Conservation (phyloP, 441 rosid species). For the Erodium trifolium region DNA sequence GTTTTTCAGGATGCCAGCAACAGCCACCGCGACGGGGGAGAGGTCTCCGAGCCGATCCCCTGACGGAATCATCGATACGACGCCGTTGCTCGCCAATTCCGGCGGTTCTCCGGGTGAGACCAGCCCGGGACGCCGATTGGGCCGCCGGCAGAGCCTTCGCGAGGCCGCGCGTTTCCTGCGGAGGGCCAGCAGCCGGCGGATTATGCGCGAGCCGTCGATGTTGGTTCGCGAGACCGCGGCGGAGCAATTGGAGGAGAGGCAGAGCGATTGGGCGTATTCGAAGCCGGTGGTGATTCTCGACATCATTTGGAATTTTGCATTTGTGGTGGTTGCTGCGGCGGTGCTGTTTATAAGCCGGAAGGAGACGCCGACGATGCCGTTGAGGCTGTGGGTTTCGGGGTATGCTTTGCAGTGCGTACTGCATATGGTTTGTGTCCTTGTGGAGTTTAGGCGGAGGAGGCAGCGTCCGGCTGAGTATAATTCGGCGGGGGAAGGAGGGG, state of each 20-base stretch:
- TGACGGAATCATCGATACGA: conserved; percentile 53
- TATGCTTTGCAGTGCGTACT: conserved; percentile 73
- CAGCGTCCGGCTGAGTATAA: conserved; percentile 25
- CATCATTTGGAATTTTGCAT: conserved; percentile 76
- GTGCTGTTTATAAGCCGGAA: conserved; percentile 60
- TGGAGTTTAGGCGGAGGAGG: conserved; percentile 67
- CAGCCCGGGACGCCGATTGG: conserved; percentile 30
- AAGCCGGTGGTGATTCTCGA: conserved; percentile 93
- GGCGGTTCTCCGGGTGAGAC: too few species aligned
- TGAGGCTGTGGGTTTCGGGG: conserved; percentile 77
- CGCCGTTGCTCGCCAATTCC: conserved; percentile 52
- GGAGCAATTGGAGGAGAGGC: conserved; percentile 94
- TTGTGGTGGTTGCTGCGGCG: conserved; percentile 58
- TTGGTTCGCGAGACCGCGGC: conserved; percentile 90
- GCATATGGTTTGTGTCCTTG: conserved; percentile 77
- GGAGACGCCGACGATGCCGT: conserved; percentile 59
- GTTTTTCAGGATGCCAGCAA: not conserved
- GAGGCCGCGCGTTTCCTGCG: conserved; percentile 83
- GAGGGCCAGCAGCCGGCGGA: conserved; percentile 80
- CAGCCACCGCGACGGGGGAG: not conserved
- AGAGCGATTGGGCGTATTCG: conserved; percentile 97
- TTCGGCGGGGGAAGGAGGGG: conserved; percentile 29
- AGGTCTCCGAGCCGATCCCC: conserved; percentile 31
- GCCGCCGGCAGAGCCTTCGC: conserved; percentile 59
- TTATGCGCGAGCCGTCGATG: conserved; percentile 96